Conservation (phyloP, 1,284 basidiomycete species). For the Cutaneotrichosporon dermatis region DNA sequence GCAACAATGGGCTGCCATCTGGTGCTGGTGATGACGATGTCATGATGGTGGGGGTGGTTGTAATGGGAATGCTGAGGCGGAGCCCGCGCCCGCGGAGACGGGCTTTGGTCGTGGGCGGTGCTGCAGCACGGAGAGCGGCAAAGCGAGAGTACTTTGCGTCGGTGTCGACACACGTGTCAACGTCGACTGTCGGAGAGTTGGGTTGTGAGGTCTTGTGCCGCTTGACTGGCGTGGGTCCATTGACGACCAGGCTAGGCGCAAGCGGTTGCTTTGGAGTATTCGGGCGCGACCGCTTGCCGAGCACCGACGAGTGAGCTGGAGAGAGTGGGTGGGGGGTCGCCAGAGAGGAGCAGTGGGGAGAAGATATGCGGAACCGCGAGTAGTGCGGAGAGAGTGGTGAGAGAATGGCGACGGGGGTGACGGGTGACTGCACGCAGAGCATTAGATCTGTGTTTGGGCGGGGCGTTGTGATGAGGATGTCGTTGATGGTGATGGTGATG, state of each 20-base stretch:
- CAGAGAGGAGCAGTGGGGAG: neutral
- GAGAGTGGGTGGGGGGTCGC: neutral
- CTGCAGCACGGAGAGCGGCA: too few species aligned
- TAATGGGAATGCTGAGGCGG: neutral
- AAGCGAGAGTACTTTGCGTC: too few species aligned
- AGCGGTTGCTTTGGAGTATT: neutral
- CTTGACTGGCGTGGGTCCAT: constrained; percentile 1
- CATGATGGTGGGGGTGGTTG: neutral
- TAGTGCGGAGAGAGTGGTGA: neutral
- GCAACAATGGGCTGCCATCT: neutral
- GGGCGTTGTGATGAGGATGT: neutral
- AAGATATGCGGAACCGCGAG: neutral
- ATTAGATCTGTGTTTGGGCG: constrained; percentile 1
- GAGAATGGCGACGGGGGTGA: neutral
- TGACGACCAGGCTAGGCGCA: neutral
- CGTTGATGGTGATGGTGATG: neutral
- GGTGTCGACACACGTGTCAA: too few species aligned
- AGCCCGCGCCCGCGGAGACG: neutral
- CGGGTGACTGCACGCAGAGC: constrained; percentile 4
- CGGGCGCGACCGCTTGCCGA: constrained; percentile 2
- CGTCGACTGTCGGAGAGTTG: neutral
- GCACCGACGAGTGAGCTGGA: neutral
- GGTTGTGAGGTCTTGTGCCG: neutral
- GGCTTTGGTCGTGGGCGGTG: neutral
- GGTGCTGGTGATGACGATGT: neutral